Evolutionary conservation across 1,139 yeast species (phyloP), one percentile per base, ranked within the genome.

Genomic region (Meyerozyma carpophila): DNA sequence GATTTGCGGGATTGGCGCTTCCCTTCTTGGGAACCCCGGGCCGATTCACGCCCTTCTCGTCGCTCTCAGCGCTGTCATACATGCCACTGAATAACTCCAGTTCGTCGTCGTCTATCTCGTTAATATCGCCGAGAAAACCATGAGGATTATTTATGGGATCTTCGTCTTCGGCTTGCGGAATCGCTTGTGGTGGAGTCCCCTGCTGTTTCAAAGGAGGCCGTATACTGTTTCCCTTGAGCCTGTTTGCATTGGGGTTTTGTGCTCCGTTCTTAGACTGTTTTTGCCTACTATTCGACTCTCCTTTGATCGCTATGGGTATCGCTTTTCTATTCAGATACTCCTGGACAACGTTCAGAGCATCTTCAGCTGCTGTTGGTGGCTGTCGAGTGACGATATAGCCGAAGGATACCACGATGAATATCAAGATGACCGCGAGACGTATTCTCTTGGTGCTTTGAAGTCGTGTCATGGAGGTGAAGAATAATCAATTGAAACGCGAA

Each of bases 51-150:
- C 27, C 31, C 28, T 29, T 25, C 27, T 20, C 21, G 24, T 34
- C 40, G 34, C 34, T 21, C 48, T 52, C 39, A 32, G 50, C 54
- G 36, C 50, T 54, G 9, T 51, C 54, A 38, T 51, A 54, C 1
- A 55, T 55, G 28, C 50, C 53, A 2, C 55, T 52, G 21, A 50
- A 46, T 2, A 45, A 37, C 24, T 50, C 53, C 41, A 45, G 43
- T 36, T 58, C 61, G 29, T 51, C 55, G 6, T 53, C 53, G 20
- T 52, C 52, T 32, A 56, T 34, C 42, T 56, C 57, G 16, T 52
- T 47, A 16, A 52, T 53, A 11, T 56, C 63, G 4, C 68, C 69
- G 31, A 63, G 49, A 43, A 53, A 63, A 14, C 50, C 50, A 7
- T 53, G 48, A 11, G 61, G 60, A 28, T 55, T 54, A 11, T 43